These are phyloP conservation scores for Danielia oregonensis DNA, from an alignment of 805 yeast species.

Conservation along the genomic window DNA sequence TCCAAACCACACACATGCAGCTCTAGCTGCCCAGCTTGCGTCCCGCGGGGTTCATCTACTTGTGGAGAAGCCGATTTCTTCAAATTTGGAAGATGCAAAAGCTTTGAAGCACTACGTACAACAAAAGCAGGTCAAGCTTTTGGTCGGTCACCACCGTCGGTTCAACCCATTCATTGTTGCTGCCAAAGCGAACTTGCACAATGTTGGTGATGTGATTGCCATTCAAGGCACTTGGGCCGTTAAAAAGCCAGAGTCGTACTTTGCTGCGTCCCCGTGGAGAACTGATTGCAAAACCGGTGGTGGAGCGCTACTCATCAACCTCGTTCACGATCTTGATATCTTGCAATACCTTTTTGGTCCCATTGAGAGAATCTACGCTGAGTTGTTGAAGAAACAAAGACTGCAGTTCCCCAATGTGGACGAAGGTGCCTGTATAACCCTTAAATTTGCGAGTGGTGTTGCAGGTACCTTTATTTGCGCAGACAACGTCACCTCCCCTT, in stretches of 20 bases:
- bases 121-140: constrained; percentile 22
- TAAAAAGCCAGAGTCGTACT: constrained; percentile 33
- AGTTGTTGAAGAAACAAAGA: constrained; percentile 28
- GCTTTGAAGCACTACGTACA: constrained; percentile 24
- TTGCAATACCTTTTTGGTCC: constrained; percentile 38
- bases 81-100: constrained; percentile 27
- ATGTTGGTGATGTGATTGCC: constrained; percentile 31
- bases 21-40: constrained; percentile 29
- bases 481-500: constrained; percentile 36
- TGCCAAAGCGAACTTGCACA: constrained; percentile 25
- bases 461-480: constrained; percentile 36
- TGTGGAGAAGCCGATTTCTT: constrained; percentile 36
- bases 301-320: constrained; percentile 34
- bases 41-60: constrained; percentile 30
- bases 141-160: constrained; percentile 40
- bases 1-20: constrained; percentile 37
- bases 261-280: constrained; percentile 31
- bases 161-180: constrained; percentile 38
- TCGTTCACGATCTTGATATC: constrained; percentile 38
- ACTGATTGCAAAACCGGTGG: constrained; percentile 27
- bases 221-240: constrained; percentile 39
- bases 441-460: constrained; percentile 29
- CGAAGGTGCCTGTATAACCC: constrained; percentile 35
- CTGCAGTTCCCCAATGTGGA: constrained; percentile 26
- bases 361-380: constrained; percentile 34